phyloP scores from a whole-genome alignment of 164 flowering plant genomes.

The Kalanchoe fedtschenkoi region DNA sequence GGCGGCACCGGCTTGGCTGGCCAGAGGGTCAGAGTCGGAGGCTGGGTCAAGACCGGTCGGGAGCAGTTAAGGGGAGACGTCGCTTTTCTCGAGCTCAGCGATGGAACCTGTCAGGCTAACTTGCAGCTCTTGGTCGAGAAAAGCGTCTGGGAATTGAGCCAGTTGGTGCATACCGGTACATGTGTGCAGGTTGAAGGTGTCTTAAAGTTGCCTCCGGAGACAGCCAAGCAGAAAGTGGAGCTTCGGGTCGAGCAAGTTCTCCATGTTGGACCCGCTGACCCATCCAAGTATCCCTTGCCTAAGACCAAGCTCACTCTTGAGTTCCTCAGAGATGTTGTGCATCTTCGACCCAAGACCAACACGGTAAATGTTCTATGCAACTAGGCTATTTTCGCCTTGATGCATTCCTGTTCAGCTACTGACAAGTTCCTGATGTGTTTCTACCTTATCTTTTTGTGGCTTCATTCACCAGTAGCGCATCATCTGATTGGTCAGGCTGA shows the following conservation, averaged over 20 bases:
- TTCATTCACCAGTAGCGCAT: too few species aligned
- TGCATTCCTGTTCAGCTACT: too few species aligned
- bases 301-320: conserved; percentile 76
- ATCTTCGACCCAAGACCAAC: conserved; percentile 72
- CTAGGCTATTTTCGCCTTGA: too few species aligned
- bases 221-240: conserved; percentile 75
- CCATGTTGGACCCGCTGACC: conserved; percentile 60
- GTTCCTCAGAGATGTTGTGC: conserved; percentile 58
- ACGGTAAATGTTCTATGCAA: too few species aligned
- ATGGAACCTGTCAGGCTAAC: conserved; percentile 77
- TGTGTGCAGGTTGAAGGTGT: conserved; percentile 59
- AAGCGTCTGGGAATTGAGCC: conserved; percentile 27
- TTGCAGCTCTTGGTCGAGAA: conserved; percentile 78
- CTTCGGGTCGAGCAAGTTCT: conserved; percentile 52
- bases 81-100: conserved; percentile 83
- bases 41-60: conserved; percentile 93
- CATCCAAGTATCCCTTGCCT: conserved; percentile 70
- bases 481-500: too few species aligned
- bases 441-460: too few species aligned
- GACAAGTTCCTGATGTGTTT: too few species aligned
- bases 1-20: conserved; percentile 70
- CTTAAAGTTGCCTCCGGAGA: conserved; percentile 65
- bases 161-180: conserved; percentile 69
- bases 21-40: conserved; percentile 46
- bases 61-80: conserved; percentile 76